Evolutionary conservation across 2,329 filamentous ascomycete species (phyloP), one percentile per base, ranked within the genome.

Genomic region (Aspergillus japonicus): DNA sequence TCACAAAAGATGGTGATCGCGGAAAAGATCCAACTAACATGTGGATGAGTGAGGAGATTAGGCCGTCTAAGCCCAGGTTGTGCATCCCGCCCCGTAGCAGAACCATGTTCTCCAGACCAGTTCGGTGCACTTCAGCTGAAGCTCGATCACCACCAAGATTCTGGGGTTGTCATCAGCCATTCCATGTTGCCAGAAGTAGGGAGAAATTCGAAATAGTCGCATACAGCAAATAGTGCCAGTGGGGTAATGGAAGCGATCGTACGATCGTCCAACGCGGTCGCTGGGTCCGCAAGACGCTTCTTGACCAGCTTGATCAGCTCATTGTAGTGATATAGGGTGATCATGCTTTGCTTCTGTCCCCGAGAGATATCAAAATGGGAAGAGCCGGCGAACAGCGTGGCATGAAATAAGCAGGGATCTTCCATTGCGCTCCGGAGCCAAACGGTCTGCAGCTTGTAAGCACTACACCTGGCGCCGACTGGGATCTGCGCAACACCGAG

Each of bases 321-420:
- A 4, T 24, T 56, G 7, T 56, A 53, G 3, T 59, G 57, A 16
- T 52, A 51, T 5, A 59, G 4, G 1, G 57, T 59, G 1, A 56
- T 56, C 11, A 29, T 11, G 21, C 48, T 59, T 6, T 29, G 53
- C 3, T 21, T 4, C 14, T 47, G 19, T 2, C 51, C 51, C 3
- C 42, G 26, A 1, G 16, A 39, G 19, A 56, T 12, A 4, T 59
- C 57, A 11, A 47, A 52, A 7, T 59, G 19, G 4, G 57, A 59
- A 10, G 57, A 56, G 2, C 53, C 53, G 2, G 52, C 48, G 39
- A 47, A 59, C 1, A 59, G 29, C 0, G 57, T 59, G 5, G 57
- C 57, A 24, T 59, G 53, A 29, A 59, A 59, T 4, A 59, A 10
- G 19, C 53, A 52, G 1, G 57, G 53, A 24, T 59, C 57, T 19